Conservation (phyloP, 495 filamentous ascomycete species). For the Pyrenula massariospora region DNA sequence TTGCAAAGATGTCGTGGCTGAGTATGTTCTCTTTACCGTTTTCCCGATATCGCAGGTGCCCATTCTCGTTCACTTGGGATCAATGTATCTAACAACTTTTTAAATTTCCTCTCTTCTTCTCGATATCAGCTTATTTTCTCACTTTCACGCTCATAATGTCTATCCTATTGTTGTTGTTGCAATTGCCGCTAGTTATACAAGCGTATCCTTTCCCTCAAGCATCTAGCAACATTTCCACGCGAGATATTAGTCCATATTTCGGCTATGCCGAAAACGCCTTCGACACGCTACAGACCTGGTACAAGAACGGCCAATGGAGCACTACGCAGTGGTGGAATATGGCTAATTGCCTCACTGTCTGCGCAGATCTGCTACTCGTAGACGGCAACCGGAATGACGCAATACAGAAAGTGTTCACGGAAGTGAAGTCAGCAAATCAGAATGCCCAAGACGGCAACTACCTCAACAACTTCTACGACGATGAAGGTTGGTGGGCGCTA, state of each 20-base stretch:
- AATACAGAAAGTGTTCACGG: constrained; percentile 11
- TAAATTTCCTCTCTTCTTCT: constrained; percentile 4
- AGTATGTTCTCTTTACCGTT: too few relatives aligned
- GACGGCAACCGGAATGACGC: constrained; percentile 13
- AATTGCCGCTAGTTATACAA: neutral
- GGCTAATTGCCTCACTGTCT: constrained; percentile 52
- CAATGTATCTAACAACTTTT: too few relatives aligned
- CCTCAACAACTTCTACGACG: constrained; percentile 56
- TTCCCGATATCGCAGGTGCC: too few relatives aligned
- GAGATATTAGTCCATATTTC: neutral
- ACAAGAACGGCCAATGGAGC: constrained; percentile 28
- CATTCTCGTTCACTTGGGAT: too few relatives aligned
- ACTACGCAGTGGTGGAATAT: constrained; percentile 68
- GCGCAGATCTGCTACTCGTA: constrained; percentile 47
- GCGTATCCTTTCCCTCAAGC: neutral
- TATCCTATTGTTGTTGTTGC: neutral
- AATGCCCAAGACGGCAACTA: constrained; percentile 26
- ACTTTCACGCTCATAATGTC: neutral
- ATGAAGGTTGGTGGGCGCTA: constrained; percentile 65
- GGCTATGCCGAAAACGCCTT: neutral
- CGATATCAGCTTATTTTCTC: neutral
- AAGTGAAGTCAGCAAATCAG: constrained; percentile 4
- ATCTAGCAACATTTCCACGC: neutral
- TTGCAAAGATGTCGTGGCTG: too few relatives aligned
- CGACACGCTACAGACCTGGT: neutral